Percentiles rank a stretch among this genome's conserved stretches.
Conservation (phyloP, 2,329 filamentous ascomycete genomes). For the Hypoxylon sp. region DNA sequence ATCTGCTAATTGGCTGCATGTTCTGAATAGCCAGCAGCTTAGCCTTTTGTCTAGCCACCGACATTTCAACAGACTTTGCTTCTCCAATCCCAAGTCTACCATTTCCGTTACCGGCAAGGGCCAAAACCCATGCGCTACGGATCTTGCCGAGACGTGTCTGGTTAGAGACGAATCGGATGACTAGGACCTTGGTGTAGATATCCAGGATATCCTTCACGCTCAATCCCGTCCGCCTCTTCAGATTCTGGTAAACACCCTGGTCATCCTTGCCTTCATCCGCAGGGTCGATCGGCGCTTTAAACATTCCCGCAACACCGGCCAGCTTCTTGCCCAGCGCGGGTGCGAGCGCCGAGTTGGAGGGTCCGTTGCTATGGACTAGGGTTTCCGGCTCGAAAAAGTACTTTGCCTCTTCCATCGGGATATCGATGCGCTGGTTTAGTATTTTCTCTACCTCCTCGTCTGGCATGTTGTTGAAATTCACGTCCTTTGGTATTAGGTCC, state of each 20-base stretch:
- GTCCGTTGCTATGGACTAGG: slow-evolving; percentile 54
- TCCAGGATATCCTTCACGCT: slow-evolving; percentile 65
- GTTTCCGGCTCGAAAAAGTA: slow-evolving; percentile 56
- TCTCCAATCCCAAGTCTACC: slow-evolving; percentile 91
- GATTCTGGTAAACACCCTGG: slow-evolving; percentile 64
- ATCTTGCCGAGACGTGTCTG: slow-evolving; percentile 98
- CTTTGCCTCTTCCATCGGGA: slow-evolving; percentile 45
- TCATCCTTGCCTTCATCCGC: slow-evolving; percentile 67
- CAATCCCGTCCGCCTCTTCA: slow-evolving; percentile 70
- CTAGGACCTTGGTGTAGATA: slow-evolving; percentile 79
- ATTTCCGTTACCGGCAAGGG: slow-evolving; percentile 87
- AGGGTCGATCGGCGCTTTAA: slow-evolving; percentile 64
- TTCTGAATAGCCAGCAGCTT: slow-evolving; percentile 87
- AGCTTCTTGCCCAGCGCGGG: slow-evolving; percentile 66
- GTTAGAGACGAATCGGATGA: slow-evolving; percentile 83
- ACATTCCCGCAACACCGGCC: slow-evolving; percentile 66
- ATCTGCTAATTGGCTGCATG: slow-evolving; percentile 91
- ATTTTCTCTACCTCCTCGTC: slow-evolving; percentile 62
- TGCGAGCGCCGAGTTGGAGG: slow-evolving; percentile 62
- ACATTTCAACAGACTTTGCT: slow-evolving; percentile 84
- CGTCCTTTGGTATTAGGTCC: slow-evolving; percentile 60
- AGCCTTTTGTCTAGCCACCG: slow-evolving; percentile 79
- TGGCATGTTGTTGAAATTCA: slow-evolving; percentile 65
- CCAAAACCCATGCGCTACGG: slow-evolving; percentile 79
- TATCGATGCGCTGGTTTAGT: slow-evolving; percentile 51